These are phyloP conservation scores for Lablab purpureus DNA, from an alignment of 306 rosid genomes.

Conservation along the genomic window DNA sequence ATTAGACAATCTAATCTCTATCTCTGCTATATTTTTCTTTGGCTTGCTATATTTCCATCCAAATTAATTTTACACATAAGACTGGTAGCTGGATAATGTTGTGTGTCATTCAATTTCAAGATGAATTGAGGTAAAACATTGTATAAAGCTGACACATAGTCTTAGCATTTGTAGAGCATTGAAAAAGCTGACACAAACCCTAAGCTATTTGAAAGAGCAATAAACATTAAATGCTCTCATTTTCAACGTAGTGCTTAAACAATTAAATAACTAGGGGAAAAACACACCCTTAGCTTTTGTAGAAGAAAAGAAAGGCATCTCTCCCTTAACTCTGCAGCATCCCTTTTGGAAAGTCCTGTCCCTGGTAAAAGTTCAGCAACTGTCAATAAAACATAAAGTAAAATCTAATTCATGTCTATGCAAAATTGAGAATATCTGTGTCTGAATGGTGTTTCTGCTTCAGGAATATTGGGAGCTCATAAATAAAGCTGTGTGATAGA, in stretches of 20 bases:
- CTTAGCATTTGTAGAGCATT: not conserved
- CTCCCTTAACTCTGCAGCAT: slow-evolving; percentile 68
- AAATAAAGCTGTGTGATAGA: not conserved
- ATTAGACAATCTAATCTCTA: not conserved
- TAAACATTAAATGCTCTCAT: not conserved
- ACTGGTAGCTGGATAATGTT: not conserved
- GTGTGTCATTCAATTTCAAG: not conserved
- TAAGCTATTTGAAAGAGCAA: not conserved
- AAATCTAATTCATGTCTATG: not conserved
- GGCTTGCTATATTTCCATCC: not conserved
- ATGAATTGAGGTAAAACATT: not conserved
- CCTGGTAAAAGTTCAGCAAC: slow-evolving; percentile 56
- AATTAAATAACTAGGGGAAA: slow-evolving; percentile 7
- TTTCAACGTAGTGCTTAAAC: not conserved
- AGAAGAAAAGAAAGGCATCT: slow-evolving; percentile 68
- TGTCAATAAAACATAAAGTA: not conserved
- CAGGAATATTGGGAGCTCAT: slow-evolving; percentile 12
- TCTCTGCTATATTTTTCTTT: not conserved
- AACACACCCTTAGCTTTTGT: slow-evolving; percentile 65
- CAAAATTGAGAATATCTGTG: too few species aligned
- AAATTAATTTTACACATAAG: not conserved
- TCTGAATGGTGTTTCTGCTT: slow-evolving; percentile 17
- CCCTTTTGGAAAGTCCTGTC: slow-evolving; percentile 71
- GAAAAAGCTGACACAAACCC: not conserved
- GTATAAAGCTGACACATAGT: too few species aligned